A percentile compares a stretch with the other conserved stretches of the same genome.
Evolutionary conservation across 768 basidiomycete species (phyloP).

Genomic region (Termitomyces sp.): DNA sequence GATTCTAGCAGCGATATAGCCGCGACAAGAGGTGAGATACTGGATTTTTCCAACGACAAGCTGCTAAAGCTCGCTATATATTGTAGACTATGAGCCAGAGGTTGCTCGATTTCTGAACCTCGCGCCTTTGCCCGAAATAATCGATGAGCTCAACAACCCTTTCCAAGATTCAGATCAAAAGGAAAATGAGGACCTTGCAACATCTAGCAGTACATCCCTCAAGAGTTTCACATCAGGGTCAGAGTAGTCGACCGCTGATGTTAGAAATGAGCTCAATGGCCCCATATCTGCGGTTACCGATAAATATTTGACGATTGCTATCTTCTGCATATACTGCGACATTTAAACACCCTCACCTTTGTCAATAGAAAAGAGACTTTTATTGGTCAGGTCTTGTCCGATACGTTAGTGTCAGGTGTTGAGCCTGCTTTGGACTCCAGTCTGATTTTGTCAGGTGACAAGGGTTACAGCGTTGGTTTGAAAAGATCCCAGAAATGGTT

Average conservation of each 20-base stretch:
- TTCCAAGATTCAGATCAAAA: background rate
- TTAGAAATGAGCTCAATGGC: background rate
- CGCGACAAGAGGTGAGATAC: background rate
- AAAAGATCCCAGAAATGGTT: background rate
- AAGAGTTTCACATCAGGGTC: background rate
- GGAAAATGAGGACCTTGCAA: background rate
- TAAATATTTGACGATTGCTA: background rate
- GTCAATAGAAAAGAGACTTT: background rate
- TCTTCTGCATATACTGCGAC: background rate
- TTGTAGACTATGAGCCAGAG: background rate
- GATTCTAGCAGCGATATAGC: background rate
- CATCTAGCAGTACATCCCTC: background rate
- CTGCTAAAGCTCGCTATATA: background rate
- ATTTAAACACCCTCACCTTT: background rate
- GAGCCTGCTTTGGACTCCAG: background rate
- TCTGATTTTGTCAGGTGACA: background rate
- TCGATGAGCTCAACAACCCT: background rate
- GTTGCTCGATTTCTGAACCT: background rate
- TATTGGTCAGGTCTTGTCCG: too few species aligned
- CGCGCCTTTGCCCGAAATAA: background rate
- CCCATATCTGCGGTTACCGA: background rate
- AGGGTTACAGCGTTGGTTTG: background rate
- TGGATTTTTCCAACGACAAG: too few species aligned
- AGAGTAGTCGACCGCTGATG: background rate
- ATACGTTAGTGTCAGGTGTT: background rate